Percentiles rank a stretch among this genome's conserved stretches.
Conservation (phyloP, 345 rosid genomes). For the Gynandropsis gynandra region DNA sequence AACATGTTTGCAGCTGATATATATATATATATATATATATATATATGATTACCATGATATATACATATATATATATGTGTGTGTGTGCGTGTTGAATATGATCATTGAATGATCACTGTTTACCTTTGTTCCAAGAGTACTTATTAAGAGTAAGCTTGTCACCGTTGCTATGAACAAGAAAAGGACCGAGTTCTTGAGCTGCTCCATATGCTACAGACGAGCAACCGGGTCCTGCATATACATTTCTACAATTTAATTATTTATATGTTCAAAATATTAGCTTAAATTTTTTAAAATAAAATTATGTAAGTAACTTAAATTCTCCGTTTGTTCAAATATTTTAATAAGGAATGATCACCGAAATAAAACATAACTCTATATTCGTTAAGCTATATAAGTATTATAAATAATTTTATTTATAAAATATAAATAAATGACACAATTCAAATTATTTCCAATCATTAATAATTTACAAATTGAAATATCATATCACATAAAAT, state of each 20-base stretch:
- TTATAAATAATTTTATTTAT: too few species aligned
- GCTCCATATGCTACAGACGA: constrained; percentile 76
- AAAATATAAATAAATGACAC: not conserved
- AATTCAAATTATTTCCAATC: not conserved
- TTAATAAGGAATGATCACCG: too few species aligned
- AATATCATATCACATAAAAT: not conserved
- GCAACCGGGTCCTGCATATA: constrained; percentile 67
- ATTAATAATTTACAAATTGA: not conserved
- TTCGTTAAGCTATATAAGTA: too few species aligned
- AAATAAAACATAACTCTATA: too few species aligned
- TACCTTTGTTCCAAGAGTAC: constrained; percentile 70
- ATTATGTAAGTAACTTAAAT: not conserved
- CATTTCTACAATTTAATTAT: not conserved
- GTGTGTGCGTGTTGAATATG: not conserved
- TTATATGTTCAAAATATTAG: too few species aligned
- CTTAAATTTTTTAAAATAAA: too few species aligned
- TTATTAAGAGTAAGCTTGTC: constrained; percentile 37
- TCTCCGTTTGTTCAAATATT: too few species aligned
- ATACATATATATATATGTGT: not conserved
- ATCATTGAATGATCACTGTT: not conserved
- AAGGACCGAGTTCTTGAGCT: constrained; percentile 74
- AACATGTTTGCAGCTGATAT: constrained; percentile 59
- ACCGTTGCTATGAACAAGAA: constrained; percentile 36
- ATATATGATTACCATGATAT: not conserved
- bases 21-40: constrained; percentile 1